Percentiles rank a stretch among this genome's conserved stretches.
Conservation (phyloP, 805 yeast genomes). For the Cyberlindnera mycetangii region DNA sequence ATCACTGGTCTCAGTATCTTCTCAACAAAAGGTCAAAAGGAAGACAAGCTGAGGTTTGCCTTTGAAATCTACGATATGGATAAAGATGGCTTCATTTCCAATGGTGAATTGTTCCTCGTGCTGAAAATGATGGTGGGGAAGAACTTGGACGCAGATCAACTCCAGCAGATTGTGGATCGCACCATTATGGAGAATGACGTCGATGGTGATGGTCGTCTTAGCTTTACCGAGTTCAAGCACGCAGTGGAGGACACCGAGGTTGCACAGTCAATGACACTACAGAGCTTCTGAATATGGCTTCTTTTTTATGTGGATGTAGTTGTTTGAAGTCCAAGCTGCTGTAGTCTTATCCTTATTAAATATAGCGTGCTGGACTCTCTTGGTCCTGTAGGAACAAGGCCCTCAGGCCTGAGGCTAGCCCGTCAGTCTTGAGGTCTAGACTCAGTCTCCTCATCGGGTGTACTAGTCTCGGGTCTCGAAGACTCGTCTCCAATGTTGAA, state of each 20-base stretch:
- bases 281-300: constrained; percentile 10
- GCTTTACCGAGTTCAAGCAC: constrained; percentile 80
- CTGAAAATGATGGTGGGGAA: constrained; percentile 96
- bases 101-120: constrained; percentile 91
- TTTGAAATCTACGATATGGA: constrained; percentile 95
- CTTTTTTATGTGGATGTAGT: neutral
- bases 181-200: constrained; percentile 90
- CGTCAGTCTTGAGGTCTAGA: no score
- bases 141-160: constrained; percentile 77
- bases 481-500: no score
- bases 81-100: constrained; percentile 89
- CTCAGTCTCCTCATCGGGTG: no score
- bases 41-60: constrained; percentile 83
- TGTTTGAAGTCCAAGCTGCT: neutral
- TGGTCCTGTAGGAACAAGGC: no score
- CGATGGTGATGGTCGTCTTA: constrained; percentile 83
- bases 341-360: no score
- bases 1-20: constrained; percentile 84
- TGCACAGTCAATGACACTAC: constrained; percentile 55
- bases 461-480: no score
- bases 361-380: no score
- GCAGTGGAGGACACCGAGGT: constrained; percentile 57
- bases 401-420: no score
- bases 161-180: constrained; percentile 96
- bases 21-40: constrained; percentile 75